Evolutionary conservation across 257 asterid genomes (phyloP).

Genomic region (Leonotis leonurus): DNA sequence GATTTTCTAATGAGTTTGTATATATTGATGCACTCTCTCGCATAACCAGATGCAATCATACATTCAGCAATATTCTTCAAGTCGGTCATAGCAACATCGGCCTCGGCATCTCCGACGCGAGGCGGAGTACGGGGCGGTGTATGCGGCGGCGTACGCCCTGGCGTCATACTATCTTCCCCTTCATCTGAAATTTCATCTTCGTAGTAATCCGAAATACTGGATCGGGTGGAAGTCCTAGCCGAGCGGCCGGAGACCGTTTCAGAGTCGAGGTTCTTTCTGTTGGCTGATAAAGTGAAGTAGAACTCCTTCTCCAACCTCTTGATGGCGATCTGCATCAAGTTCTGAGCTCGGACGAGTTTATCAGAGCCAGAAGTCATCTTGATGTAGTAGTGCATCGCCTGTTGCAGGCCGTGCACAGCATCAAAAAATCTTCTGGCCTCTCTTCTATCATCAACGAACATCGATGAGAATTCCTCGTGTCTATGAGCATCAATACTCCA

Average conservation of each 20-base stretch:
- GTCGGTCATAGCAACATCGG: conserved; percentile 39
- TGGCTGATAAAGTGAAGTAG: conserved; percentile 30
- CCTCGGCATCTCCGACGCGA: not conserved
- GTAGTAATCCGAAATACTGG: conserved; percentile 32
- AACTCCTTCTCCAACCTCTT: conserved; percentile 65
- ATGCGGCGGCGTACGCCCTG: conserved; percentile 24
- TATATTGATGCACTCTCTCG: conserved; percentile 50
- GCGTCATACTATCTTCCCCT: conserved; percentile 28
- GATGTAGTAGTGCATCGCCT: conserved; percentile 46
- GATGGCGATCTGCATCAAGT: conserved; percentile 60
- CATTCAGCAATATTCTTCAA: conserved; percentile 60
- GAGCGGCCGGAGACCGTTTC: conserved; percentile 45
- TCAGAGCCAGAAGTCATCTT: conserved; percentile 31
- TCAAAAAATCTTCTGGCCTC: conserved; percentile 41
- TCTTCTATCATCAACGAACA: conserved; percentile 30
- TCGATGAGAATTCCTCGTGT: conserved; percentile 15
- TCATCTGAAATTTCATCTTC: conserved; percentile 31
- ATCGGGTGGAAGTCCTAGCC: conserved; percentile 21
- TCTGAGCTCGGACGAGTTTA: conserved; percentile 46
- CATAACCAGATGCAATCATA: conserved; percentile 67
- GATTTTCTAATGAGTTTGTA: conserved; percentile 61
- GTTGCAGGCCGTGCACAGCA: conserved; percentile 36
- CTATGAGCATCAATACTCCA: conserved; percentile 31
- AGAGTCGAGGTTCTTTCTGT: conserved; percentile 42
- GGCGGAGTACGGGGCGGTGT: conserved; percentile 17